Evolutionary conservation across 1,284 basidiomycete genomes (phyloP).

Genomic region (Cryptococcus sp.): DNA sequence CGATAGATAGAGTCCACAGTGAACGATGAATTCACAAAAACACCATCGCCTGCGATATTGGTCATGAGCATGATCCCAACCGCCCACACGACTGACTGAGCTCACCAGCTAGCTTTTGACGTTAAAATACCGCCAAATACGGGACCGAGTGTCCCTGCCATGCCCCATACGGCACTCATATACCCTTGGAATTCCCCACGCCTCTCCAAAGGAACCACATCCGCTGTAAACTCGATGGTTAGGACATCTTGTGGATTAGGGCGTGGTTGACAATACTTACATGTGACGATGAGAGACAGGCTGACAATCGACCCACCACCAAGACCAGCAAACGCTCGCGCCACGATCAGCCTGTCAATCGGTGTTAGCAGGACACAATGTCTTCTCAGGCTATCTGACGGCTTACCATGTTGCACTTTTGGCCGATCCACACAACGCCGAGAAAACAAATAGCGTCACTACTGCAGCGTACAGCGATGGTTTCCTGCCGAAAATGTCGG

Average conservation of each 20-base stretch:
- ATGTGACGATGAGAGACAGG: slow-evolving; percentile 16
- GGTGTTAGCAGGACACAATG: too few species aligned
- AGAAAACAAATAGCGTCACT: slow-evolving; percentile 27
- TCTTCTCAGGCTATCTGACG: too few species aligned
- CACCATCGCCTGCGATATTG: slow-evolving; percentile 25
- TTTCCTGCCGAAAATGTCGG: slow-evolving; percentile 39
- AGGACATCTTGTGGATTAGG: slow-evolving; percentile 9
- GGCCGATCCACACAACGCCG: slow-evolving; percentile 31
- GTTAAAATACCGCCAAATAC: slow-evolving; percentile 47
- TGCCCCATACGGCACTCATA: slow-evolving; percentile 45
- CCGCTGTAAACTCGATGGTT: slow-evolving; percentile 13
- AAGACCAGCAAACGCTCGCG: slow-evolving; percentile 41
- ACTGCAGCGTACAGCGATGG: slow-evolving; percentile 28
- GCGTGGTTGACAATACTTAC: neutral
- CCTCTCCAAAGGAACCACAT: slow-evolving; percentile 34
- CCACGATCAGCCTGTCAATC: slow-evolving; percentile 30
- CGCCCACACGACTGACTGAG: neutral
- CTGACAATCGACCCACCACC: slow-evolving; percentile 44
- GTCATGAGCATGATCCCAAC: neutral
- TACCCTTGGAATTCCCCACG: slow-evolving; percentile 45
- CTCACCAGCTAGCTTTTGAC: slow-evolving; percentile 25
- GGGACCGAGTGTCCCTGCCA: slow-evolving; percentile 47
- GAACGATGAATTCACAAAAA: slow-evolving; percentile 22
- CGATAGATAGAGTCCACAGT: too few species aligned
- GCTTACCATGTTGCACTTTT: slow-evolving; percentile 31